Base-by-base conservation (phyloP, 108 stramenopile species). In the Pseudonitzschia delicatissima region DNA sequence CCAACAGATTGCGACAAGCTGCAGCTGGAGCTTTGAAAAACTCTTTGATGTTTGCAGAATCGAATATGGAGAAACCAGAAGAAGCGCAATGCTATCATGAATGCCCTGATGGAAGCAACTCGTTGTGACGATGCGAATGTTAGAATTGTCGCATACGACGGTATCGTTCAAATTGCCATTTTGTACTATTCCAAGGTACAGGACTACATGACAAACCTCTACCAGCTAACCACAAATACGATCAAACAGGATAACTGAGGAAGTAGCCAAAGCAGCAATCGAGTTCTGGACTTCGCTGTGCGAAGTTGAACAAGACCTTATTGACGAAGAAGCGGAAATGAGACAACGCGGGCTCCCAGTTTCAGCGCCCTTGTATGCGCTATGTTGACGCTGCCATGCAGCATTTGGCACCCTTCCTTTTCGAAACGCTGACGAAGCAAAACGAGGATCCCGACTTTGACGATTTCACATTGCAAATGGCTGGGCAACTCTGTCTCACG, bases 231-330 rank as follows among this genome's bases (percentile, higher is more conserved):
- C 0, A 82, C 93, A 57, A 57, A 74, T 44, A 91, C 93, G 13
- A 96, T 97, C 71, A 57, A 86, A 23, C 40, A 59, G 20, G 82
- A 79, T 71, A 90, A 88, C 45, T n/a, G 91, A 93, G 52, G 95
- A 93, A 72, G 92, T 93, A 51, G 92, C 94, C 20, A 84, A 81
- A 39, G 71, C 87, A 45, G 96, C 96, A 1, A 92, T 98, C 62
- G 98, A 98, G 71, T 97, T 98, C 66, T 98, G 98, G 98, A 80
- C 76, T 32, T 92, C 96, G 2, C 68, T 98, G 12, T 88, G 87
- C 37, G 96, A 96, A 48, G 90, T 85, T 35, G 98, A 98, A 69
- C 77, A 83, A 71, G 88, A 94, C 17, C 77, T 95, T 44, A 62
- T 93, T 27, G 92, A 91, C 25, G 77, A 93, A 61, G 76, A 79